Evolutionary conservation across 208 protist species (phyloP), one percentile per base, ranked within the genome.

Genomic region (Acanthamoeba royreba): DNA sequence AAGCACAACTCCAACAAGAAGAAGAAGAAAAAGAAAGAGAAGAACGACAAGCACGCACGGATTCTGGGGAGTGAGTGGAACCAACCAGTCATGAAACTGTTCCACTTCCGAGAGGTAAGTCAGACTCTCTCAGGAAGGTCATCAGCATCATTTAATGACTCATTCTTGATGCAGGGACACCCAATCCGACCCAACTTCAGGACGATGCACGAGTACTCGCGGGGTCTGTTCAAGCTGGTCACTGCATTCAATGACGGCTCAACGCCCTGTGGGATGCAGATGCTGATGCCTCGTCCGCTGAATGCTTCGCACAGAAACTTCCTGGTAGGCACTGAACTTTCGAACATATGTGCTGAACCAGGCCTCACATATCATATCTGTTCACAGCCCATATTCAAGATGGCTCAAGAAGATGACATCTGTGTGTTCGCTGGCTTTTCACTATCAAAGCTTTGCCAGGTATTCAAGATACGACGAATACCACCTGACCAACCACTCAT

Each of bases 161-260:
- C n/a, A n/a, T n/a, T n/a, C n/a, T n/a, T n/a, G n/a, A n/a, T n/a
- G n/a, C 72, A 83, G 72, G 35, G 72, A 1, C 74, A 85, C 4
- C 42, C 74, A 3, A 53, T 53, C 4, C 11, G 74, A 42, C 74
- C 74, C 74, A 85, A 85, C 74, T 85, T 53, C 43, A n/a, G 74
- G 11, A 85, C 74, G 25, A 85, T 85, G 74, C 74, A 85, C 43
- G 74, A 85, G n/a, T 85, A 85, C 42, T 85, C 74, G 40, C 40
- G 74, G 0, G 74, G 74, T 22, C 25, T 85, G 22, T 85, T 85
- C 43, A 85, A 85, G 74, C 22, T 85, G 38, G 43, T 45, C 2
- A 85, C 74, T 7, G 74, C 22, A 9, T 85, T 85, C 74, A 85
- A 85, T n/a, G 74, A 85, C 74, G 74, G 74, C 42, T 28, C 74